phyloP scores from a whole-genome alignment of 768 basidiomycete species.

The Terana coerulea region DNA sequence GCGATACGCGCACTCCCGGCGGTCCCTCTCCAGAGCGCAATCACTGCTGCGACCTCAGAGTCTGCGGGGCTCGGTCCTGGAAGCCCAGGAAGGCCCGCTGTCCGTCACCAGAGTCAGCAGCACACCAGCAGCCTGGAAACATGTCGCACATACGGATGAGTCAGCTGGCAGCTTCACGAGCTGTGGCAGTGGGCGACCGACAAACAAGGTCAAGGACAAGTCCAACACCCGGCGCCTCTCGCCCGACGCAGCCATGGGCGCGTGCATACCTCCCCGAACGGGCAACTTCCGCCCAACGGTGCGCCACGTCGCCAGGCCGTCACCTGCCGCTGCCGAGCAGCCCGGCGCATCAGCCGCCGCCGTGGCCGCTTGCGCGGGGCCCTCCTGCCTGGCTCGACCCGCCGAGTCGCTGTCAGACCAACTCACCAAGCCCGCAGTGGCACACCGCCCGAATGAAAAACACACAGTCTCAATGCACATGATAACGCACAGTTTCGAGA shows the following conservation, averaged over 20 bases:
- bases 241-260: not conserved
- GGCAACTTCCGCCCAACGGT: slow-evolving; percentile 3
- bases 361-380: slow-evolving; percentile 11
- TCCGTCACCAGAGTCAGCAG: not conserved
- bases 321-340: not conserved
- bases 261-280: slow-evolving; percentile 5
- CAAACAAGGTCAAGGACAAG: not conserved
- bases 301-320: not conserved
- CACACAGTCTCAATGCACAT: slow-evolving; percentile 19
- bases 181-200: too few species aligned
- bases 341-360: slow-evolving; percentile 11
- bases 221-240: not conserved
- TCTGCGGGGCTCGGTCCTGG: too few species aligned
- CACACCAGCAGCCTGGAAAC: not conserved
- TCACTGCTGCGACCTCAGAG: too few species aligned
- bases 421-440: not conserved
- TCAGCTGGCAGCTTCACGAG: not conserved
- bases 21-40: too few species aligned
- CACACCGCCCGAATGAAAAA: not conserved
- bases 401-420: slow-evolving; percentile 6
- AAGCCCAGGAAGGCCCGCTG: too few species aligned
- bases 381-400: slow-evolving; percentile 4
- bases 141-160: not conserved
- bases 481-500: slow-evolving; percentile 18
- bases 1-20: not conserved